Conservation (phyloP, 805 yeast species). For the Scheffersomyces coipomensis region DNA sequence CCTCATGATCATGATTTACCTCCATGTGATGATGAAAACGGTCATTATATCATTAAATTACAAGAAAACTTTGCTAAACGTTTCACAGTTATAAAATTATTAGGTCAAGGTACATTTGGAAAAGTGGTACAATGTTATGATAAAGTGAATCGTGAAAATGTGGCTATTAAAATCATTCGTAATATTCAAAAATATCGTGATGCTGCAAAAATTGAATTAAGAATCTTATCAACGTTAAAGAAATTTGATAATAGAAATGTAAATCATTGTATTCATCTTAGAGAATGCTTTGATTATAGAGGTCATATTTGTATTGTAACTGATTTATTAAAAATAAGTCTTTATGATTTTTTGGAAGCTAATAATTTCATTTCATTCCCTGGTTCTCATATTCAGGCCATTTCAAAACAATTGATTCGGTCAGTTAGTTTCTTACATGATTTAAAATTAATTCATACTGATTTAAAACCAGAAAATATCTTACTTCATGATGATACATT, state of each 20-base stretch:
- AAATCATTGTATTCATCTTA: slow-evolving; percentile 79
- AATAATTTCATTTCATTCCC: slow-evolving; percentile 90
- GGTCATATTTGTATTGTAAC: slow-evolving; percentile 95
- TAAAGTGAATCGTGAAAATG: slow-evolving; percentile 51
- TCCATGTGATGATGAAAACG: slow-evolving; percentile 66
- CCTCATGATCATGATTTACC: slow-evolving; percentile 31
- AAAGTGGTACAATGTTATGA: slow-evolving; percentile 87
- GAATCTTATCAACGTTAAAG: slow-evolving; percentile 74
- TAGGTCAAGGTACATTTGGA: slow-evolving; percentile 94
- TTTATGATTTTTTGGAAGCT: slow-evolving; percentile 85
- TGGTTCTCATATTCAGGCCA: slow-evolving; percentile 86
- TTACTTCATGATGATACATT: slow-evolving; percentile 58
- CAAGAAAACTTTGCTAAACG: slow-evolving; percentile 72
- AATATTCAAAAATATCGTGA: slow-evolving; percentile 93
- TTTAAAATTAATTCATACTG: slow-evolving; percentile 89
- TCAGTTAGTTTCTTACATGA: slow-evolving; percentile 90
- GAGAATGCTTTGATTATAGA: slow-evolving; percentile 88
- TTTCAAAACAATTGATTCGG: slow-evolving; percentile 79
- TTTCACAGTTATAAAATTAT: slow-evolving; percentile 60
- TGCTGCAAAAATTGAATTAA: slow-evolving; percentile 88
- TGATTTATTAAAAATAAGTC: slow-evolving; percentile 76
- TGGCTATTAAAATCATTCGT: slow-evolving; percentile 90
- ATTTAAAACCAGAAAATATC: slow-evolving; percentile 94
- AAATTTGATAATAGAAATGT: slow-evolving; percentile 65
- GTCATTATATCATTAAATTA: slow-evolving; percentile 64